Base-by-base conservation (phyloP, 148 eudicot genomes). In the Persicaria tinctoria region DNA sequence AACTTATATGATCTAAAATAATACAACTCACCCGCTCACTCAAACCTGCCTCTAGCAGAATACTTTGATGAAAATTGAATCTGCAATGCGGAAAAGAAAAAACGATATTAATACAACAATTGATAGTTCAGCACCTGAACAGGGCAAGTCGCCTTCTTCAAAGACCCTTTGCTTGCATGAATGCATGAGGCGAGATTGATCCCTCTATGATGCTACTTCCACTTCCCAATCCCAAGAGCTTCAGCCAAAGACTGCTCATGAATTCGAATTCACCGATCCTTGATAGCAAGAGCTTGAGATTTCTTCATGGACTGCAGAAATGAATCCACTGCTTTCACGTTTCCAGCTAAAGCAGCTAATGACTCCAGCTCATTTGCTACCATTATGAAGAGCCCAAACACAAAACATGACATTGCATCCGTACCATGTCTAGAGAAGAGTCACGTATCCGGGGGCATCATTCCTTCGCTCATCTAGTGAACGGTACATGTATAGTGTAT, bases 391-490 rank as follows among this genome's bases (percentile, higher is more conserved):
- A 32, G 41, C 41, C 41, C 41, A 32, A 32, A 32, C 41, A 32
- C 41, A 32, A 32, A 32, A 32, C 41, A 32, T 32, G 41, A 32
- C 9, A 5, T 50, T 50, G 12, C 53, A 50, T 50, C 53, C 12
- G 12, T 8, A 50, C 53, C 53, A 50, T 8, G 53, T 18, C 18
- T 57, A 57, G 63, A 88, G 74, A 73, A 89, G 85, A 55, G 79
- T 80, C 81, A 91, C 93, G 79, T 81, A 78, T 63, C 56, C 74
- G 8, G 93, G 89, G 59, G 85, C 86, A 85, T 89, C 93, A 48
- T 75, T 78, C 76, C 97, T 83, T 32, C 89, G 91, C 72, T 90
- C 91, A 41, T 83, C 90, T 27, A 91, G 90, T 64, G 97, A 89
- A 73, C 92, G 83, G 82, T 89, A 91, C 93, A 91, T 77, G 54